Conservation (phyloP, 2,329 filamentous ascomycete genomes). For the Colletotrichum australisinense region DNA sequence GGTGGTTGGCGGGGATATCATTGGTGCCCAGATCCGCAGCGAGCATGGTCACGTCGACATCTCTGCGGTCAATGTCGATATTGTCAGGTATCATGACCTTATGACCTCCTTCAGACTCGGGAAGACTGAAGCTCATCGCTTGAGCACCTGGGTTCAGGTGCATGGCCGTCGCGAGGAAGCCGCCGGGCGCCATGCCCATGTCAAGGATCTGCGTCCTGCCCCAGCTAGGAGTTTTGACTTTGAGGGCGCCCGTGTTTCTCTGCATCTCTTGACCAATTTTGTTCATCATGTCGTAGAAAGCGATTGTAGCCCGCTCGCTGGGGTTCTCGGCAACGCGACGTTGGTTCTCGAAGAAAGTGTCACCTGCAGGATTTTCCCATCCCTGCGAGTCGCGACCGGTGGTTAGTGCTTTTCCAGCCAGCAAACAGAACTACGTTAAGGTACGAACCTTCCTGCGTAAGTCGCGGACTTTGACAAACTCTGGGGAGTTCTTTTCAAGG, state of each 20-base stretch:
- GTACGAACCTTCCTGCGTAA: neutral
- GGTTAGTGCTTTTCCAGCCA: neutral
- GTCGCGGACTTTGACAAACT: neutral
- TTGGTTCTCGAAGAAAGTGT: constrained; percentile 54
- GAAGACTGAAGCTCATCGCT: constrained; percentile 51
- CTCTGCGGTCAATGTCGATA: constrained; percentile 36
- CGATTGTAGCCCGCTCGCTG: constrained; percentile 29
- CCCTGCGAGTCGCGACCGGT: constrained; percentile 45
- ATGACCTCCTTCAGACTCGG: constrained; percentile 53
- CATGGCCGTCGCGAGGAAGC: constrained; percentile 55
- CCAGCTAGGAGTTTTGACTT: constrained; percentile 26
- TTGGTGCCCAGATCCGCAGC: constrained; percentile 54
- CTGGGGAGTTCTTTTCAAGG: neutral
- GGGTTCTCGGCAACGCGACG: constrained; percentile 50
- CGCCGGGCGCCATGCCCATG: constrained; percentile 67
- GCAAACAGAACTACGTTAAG: neutral
- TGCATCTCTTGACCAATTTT: constrained; percentile 56
- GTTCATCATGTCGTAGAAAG: constrained; percentile 57
- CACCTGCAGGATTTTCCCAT: constrained; percentile 55
- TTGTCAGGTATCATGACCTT: constrained; percentile 44
- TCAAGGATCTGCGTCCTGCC: constrained; percentile 56
- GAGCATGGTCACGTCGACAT: constrained; percentile 63
- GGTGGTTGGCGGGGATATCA: constrained; percentile 46
- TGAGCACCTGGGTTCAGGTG: constrained; percentile 36
- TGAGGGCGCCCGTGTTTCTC: constrained; percentile 44